Percentiles rank a stretch among this genome's conserved stretches.
Conservation (phyloP, 305 asterid species). For the Rubia balearica region DNA sequence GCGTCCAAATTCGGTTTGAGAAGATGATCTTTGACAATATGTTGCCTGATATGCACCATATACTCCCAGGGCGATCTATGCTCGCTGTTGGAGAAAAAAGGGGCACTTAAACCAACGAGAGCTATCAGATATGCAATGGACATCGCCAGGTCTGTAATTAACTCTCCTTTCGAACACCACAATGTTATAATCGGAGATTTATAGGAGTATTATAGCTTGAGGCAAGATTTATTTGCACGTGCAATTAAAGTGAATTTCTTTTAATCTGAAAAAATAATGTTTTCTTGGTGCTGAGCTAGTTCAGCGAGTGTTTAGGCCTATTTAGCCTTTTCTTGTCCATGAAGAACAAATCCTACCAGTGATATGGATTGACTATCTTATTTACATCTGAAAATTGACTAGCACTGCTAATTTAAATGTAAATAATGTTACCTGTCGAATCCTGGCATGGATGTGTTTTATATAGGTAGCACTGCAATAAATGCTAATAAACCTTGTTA, state of each 20-base stretch:
- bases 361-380: neutral
- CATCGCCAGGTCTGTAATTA: conserved; percentile 64
- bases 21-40: neutral
- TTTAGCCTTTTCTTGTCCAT: neutral
- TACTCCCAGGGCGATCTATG: conserved; percentile 69
- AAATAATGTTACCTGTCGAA: neutral
- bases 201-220: neutral
- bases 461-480: neutral
- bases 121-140: conserved; percentile 94
- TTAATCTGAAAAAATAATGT: neutral
- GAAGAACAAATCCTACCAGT: neutral
- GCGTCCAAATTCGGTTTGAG: neutral
- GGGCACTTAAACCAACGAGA: conserved; percentile 65
- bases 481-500: neutral
- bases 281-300: neutral
- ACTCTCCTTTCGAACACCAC: neutral
- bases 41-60: conserved; percentile 8
- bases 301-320: neutral
- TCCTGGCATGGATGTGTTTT: neutral
- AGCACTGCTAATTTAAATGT: neutral
- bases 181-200: neutral
- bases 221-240: neutral
- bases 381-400: neutral
- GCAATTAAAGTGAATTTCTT: neutral
- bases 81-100: conserved; percentile 54